phyloP scores from a whole-genome alignment of 2,329 filamentous ascomycete genomes.

The Ilyonectria mors-panacis region DNA sequence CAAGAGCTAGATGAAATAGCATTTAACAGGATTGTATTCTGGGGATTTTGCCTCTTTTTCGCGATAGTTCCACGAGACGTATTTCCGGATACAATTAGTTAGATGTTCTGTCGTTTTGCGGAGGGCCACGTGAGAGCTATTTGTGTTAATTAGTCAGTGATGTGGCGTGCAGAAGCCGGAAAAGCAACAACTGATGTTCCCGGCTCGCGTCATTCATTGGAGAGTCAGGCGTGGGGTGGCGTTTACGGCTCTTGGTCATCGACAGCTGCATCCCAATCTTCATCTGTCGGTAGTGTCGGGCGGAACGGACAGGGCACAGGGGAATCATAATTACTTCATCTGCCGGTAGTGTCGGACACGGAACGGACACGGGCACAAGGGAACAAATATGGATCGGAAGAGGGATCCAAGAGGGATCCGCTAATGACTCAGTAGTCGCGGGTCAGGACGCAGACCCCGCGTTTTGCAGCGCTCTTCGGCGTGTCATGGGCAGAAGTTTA shows the following conservation, averaged over 20 bases:
- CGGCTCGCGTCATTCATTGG: neutral
- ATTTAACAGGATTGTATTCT: too few relatives aligned
- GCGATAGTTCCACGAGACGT: too few relatives aligned
- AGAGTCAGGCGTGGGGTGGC: neutral
- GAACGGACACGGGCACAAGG: neutral
- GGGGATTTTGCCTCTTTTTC: too few relatives aligned
- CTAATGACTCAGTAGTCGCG: conserved; percentile 34
- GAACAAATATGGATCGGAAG: neutral
- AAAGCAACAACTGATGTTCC: neutral
- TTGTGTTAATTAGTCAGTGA: neutral
- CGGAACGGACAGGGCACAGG: too few relatives aligned
- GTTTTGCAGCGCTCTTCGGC: neutral
- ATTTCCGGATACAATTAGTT: too few relatives aligned
- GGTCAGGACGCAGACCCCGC: conserved; percentile 14
- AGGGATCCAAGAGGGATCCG: neutral
- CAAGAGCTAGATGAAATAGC: too few relatives aligned
- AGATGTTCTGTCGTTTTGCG: too few relatives aligned
- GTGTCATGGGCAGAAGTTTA: neutral
- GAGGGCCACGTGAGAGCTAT: neutral
- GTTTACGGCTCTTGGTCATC: neutral
- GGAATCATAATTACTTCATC: neutral
- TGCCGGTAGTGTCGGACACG: neutral
- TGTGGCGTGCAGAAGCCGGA: neutral
- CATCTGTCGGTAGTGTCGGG: conserved; percentile 5
- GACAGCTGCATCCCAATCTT: neutral